Conservation (phyloP, 129 eudicot genomes). For the Flaveria robusta region DNA sequence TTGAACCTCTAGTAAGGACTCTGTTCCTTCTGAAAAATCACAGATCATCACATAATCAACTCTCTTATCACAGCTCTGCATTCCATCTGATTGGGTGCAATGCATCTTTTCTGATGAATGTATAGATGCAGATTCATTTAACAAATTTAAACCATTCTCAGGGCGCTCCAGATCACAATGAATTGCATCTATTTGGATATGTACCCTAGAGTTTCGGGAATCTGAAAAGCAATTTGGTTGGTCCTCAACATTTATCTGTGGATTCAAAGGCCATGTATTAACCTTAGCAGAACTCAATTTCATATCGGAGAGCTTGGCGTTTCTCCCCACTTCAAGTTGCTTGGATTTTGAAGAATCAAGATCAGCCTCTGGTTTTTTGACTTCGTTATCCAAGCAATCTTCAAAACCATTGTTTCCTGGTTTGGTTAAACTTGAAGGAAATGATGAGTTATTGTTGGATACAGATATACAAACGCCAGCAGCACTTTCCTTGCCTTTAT, state of each 20-base stretch:
- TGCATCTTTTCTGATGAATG: conserved; percentile 28
- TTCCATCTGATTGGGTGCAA: conserved; percentile 29
- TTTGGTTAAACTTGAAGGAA: conserved; percentile 28
- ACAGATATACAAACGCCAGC: conserved; percentile 27
- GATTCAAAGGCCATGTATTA: conserved; percentile 59
- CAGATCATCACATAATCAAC: conserved; percentile 21
- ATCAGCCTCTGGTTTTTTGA: conserved; percentile 10
- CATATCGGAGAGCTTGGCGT: conserved; percentile 21
- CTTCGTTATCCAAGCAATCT: conserved; percentile 29
- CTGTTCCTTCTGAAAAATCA: conserved; percentile 32
- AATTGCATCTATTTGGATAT: conserved; percentile 28
- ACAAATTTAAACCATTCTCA: conserved; percentile 29
- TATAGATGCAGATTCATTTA: conserved; percentile 20
- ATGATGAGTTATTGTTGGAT: conserved; percentile 20
- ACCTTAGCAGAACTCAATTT: conserved; percentile 33
- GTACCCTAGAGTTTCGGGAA: conserved; percentile 41
- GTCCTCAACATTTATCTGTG: conserved; percentile 53
- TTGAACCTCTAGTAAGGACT: conserved; percentile 33
- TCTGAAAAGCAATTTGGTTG: conserved; percentile 45
- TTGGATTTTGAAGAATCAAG: conserved; percentile 18
- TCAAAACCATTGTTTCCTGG: conserved; percentile 29
- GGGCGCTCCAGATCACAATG: conserved; percentile 23
- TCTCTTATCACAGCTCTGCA: conserved; percentile 35
- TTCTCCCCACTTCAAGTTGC: conserved; percentile 24
- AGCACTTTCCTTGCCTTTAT: conserved; percentile 38